A percentile compares a stretch with the other conserved stretches of the same genome.
phyloP scores from a whole-genome alignment of 345 rosid genomes.

The Aquilaria yunnanensis region DNA sequence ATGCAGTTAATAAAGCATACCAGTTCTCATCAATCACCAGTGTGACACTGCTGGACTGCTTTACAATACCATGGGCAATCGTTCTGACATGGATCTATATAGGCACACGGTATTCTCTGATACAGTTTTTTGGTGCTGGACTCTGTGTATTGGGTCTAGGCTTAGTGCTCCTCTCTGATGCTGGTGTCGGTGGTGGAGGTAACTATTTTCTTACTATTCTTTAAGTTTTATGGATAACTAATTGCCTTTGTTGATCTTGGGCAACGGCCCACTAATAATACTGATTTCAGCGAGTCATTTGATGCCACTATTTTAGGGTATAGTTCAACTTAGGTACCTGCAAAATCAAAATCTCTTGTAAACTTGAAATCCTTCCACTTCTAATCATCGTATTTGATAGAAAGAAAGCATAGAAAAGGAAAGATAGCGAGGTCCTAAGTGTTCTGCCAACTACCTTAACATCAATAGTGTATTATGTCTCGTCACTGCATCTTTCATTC shows the following conservation, averaged over 20 bases:
- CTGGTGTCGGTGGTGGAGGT: constrained; percentile 58
- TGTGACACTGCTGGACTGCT: constrained; percentile 56
- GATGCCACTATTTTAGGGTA: too few species aligned
- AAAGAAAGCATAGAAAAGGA: neutral
- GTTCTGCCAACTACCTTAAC: neutral
- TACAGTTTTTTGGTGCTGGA: constrained; percentile 50
- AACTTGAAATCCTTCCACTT: too few species aligned
- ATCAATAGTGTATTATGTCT: neutral
- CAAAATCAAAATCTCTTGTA: too few species aligned
- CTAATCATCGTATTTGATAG: too few species aligned
- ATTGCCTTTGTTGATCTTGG: too few species aligned
- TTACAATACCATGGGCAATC: constrained; percentile 47
- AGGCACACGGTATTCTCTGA: constrained; percentile 40
- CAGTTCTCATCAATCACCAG: constrained; percentile 59
- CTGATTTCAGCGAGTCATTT: too few species aligned
- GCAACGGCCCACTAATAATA: too few species aligned
- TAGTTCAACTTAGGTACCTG: too few species aligned
- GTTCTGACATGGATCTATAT: constrained; percentile 46
- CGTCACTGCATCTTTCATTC: constrained; percentile 3
- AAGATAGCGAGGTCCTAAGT: neutral
- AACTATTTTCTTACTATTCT: neutral
- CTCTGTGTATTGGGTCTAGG: constrained; percentile 53
- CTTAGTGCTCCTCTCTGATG: constrained; percentile 51
- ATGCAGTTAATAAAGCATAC: constrained; percentile 57
- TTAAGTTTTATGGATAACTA: neutral